These are phyloP conservation scores for Microbotryum intermedium DNA, from an alignment of 1,284 basidiomycete species.

Conservation along the genomic window DNA sequence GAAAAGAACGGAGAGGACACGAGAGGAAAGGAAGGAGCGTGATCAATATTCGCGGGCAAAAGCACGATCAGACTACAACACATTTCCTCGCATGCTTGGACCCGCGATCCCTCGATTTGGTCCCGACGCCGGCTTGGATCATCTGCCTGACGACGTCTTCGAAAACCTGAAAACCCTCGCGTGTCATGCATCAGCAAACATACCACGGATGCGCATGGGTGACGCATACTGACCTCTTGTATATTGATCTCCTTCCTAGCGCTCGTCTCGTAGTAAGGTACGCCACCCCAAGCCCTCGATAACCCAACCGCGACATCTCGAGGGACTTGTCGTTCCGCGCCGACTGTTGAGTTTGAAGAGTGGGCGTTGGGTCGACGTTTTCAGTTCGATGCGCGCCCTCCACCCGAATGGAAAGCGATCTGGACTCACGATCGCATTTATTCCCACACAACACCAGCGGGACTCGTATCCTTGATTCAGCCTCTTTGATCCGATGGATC, in stretches of 20 bases:
- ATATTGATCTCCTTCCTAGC: slow-evolving; percentile 68
- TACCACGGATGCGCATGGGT: neutral
- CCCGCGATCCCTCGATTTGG: slow-evolving; percentile 1
- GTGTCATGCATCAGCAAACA: neutral
- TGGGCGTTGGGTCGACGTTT: no score
- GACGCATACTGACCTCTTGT: neutral
- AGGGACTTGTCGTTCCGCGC: slow-evolving; percentile 69
- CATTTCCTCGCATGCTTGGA: neutral
- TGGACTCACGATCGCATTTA: slow-evolving; percentile 56
- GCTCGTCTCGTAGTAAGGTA: slow-evolving; percentile 76
- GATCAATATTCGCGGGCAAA: no score
- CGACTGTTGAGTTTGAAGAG: no score
- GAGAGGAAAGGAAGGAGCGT: no score
- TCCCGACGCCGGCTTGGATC: slow-evolving; percentile 35
- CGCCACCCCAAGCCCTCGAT: slow-evolving; percentile 54
- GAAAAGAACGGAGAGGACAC: no score
- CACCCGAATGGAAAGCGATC: no score
- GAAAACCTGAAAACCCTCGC: slow-evolving; percentile 49
- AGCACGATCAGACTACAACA: neutral
- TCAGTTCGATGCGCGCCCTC: no score
- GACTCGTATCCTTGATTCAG: slow-evolving; percentile 32
- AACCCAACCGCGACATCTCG: slow-evolving; percentile 57
- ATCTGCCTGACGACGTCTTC: slow-evolving; percentile 68
- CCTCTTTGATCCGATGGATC: slow-evolving; percentile 61
- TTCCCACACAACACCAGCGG: slow-evolving; percentile 83